phyloP scores from a whole-genome alignment of 1,284 basidiomycete species.

The Ceratobasidium sp. region DNA sequence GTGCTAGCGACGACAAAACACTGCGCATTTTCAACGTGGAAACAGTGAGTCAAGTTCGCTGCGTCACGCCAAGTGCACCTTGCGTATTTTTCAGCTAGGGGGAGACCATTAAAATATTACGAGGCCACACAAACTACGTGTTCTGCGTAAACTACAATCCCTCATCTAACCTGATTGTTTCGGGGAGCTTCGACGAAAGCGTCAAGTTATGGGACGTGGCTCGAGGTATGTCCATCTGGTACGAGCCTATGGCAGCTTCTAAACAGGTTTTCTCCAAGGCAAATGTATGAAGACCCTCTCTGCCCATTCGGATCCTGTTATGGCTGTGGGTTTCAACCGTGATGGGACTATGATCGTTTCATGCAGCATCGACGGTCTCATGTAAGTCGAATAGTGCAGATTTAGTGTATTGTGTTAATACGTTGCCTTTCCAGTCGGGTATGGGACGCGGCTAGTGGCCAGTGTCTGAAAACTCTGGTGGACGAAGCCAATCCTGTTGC shows the following conservation, averaged over 20 bases:
- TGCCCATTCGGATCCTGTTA: constrained; percentile 97
- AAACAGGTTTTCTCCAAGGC: constrained; percentile 60
- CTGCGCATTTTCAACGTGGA: constrained; percentile 85
- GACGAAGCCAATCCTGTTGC: constrained; percentile 97
- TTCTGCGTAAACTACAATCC: constrained; percentile 94
- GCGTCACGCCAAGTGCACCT: not conserved
- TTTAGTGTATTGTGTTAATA: not conserved
- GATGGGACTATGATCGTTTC: constrained; percentile 96
- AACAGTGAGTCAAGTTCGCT: constrained; percentile 60
- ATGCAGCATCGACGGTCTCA: constrained; percentile 94
- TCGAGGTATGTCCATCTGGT: constrained; percentile 66
- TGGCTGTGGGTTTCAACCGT: constrained; percentile 90
- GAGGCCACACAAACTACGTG: constrained; percentile 93
- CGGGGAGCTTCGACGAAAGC: constrained; percentile 95
- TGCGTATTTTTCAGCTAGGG: constrained; percentile 59
- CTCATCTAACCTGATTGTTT: constrained; percentile 87
- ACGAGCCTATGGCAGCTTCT: not conserved
- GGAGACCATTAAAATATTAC: constrained; percentile 68
- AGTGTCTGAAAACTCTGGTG: constrained; percentile 96
- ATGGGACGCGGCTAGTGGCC: constrained; percentile 97
- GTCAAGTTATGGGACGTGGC: constrained; percentile 97
- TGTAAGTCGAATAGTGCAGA: constrained; percentile 68
- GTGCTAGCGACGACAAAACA: constrained; percentile 90
- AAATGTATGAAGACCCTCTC: constrained; percentile 84
- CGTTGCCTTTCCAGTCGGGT: constrained; percentile 73